Percentiles rank a stretch among this genome's conserved stretches.
Conservation (phyloP, 176 grass and related monocot species). For the Cenchrus fungigraminus region DNA sequence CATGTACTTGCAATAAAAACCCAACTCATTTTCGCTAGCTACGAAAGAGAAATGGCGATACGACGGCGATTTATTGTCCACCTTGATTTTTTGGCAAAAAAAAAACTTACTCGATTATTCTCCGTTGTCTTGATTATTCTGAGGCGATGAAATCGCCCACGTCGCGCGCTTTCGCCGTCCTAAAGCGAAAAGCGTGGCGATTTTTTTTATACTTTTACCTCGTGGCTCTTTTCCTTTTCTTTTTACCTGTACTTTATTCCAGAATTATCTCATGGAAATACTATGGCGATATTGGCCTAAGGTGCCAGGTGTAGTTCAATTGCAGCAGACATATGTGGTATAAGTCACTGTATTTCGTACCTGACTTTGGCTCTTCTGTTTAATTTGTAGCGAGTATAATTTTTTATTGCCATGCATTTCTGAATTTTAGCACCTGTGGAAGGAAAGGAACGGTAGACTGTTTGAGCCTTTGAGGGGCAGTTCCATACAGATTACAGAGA, state of each 20-base stretch:
- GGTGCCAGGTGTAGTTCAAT: neutral
- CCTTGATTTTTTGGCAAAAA: neutral
- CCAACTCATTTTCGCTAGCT: neutral
- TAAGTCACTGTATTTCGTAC: neutral
- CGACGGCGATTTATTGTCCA: neutral
- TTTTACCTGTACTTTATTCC: neutral
- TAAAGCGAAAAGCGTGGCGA: neutral
- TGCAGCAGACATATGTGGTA: neutral
- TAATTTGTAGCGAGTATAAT: neutral
- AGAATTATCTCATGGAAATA: neutral
- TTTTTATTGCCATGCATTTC: neutral
- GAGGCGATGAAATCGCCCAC: slow-evolving; percentile 17
- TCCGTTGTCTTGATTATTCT: neutral
- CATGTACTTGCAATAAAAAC: neutral
- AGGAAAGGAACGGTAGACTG: no score
- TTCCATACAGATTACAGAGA: no score
- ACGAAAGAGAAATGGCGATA: neutral
- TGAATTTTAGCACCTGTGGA: neutral
- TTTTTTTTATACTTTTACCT: neutral
- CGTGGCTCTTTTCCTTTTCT: neutral
- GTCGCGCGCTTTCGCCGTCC: neutral
- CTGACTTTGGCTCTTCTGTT: neutral
- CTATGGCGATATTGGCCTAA: neutral
- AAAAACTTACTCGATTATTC: no score
- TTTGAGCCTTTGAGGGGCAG: no score